Percentiles rank a stretch among this genome's conserved stretches.
phyloP scores from a whole-genome alignment of 495 filamentous ascomycete species.

The Clohesyomyces aquaticus region DNA sequence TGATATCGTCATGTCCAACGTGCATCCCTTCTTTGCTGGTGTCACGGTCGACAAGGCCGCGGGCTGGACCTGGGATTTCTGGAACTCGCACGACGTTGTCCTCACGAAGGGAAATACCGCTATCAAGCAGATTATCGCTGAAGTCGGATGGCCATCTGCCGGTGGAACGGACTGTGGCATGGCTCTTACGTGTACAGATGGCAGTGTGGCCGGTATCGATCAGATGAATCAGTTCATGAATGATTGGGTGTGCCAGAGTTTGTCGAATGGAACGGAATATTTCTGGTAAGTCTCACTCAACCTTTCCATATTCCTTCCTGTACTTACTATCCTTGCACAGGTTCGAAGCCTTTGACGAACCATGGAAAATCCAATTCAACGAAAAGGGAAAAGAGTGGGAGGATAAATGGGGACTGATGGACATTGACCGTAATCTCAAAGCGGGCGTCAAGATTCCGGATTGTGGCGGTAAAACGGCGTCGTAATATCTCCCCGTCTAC shows the following conservation, averaged over 20 bases:
- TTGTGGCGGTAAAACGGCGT: conserved; percentile 75
- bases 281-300: conserved; percentile 69
- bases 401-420: conserved; percentile 94
- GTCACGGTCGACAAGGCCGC: conserved; percentile 69
- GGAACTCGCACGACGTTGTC: conserved; percentile 65
- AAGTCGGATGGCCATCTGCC: conserved; percentile 88
- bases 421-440: conserved; percentile 84
- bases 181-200: conserved; percentile 59
- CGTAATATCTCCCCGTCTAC: too few species aligned
- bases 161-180: conserved; percentile 80
- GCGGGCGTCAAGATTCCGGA: conserved; percentile 82
- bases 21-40: conserved; percentile 96
- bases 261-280: conserved; percentile 83
- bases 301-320: neutral
- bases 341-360: conserved; percentile 94
- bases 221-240: conserved; percentile 88
- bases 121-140: conserved; percentile 72
- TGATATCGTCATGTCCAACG: conserved; percentile 93
- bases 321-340: conserved; percentile 49
- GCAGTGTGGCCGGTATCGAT: conserved; percentile 74
- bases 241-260: conserved; percentile 79
- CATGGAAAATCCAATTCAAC: conserved; percentile 85
- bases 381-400: conserved; percentile 77
- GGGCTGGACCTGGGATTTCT: conserved; percentile 84
- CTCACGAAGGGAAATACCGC: conserved; percentile 59